A percentile compares a stretch with the other conserved stretches of the same genome.
phyloP scores from a whole-genome alignment of 1,284 basidiomycete species.

The Moesziomyces antarcticus region DNA sequence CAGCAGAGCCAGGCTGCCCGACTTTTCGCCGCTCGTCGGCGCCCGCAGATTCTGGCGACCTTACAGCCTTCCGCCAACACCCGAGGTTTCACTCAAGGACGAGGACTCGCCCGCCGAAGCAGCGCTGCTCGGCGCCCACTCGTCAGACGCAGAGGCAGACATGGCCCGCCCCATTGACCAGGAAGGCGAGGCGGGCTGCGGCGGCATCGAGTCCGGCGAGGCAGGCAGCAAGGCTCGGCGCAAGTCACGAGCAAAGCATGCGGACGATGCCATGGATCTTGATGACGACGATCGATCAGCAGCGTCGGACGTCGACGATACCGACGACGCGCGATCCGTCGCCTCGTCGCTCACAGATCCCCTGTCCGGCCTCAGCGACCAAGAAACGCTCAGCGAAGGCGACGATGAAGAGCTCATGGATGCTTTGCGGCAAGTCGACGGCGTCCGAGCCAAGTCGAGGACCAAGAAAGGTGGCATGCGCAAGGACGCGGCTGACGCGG shows the following conservation, averaged over 20 bases:
- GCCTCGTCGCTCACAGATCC: constrained; percentile 59
- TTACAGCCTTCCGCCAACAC: constrained; percentile 43
- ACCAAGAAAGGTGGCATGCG: constrained; percentile 6
- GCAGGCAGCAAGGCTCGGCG: constrained; percentile 7
- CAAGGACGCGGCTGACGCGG: constrained; percentile 11
- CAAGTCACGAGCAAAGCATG: neutral
- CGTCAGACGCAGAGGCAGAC: constrained; percentile 21
- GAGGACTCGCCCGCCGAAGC: constrained; percentile 11
- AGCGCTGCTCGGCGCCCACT: constrained; percentile 11
- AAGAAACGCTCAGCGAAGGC: constrained; percentile 45
- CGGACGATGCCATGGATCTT: constrained; percentile 11
- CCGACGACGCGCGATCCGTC: constrained; percentile 41
- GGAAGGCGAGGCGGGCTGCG: constrained; percentile 33
- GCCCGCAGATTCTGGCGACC: constrained; percentile 54
- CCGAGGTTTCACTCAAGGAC: constrained; percentile 32
- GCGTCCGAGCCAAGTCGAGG: constrained; percentile 7
- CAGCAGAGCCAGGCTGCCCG: constrained; percentile 48
- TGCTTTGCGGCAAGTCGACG: constrained; percentile 25
- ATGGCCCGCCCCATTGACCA: constrained; percentile 15
- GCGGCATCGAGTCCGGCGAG: constrained; percentile 19
- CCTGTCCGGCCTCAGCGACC: constrained; percentile 48
- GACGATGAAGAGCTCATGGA: constrained; percentile 53
- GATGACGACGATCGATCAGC: constrained; percentile 7
- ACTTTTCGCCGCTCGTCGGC: constrained; percentile 62
- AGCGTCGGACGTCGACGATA: constrained; percentile 23